A percentile compares a stretch with the other conserved stretches of the same genome.
Evolutionary conservation across 805 yeast genomes (phyloP).

Genomic region (Monosporozyma solicola): DNA sequence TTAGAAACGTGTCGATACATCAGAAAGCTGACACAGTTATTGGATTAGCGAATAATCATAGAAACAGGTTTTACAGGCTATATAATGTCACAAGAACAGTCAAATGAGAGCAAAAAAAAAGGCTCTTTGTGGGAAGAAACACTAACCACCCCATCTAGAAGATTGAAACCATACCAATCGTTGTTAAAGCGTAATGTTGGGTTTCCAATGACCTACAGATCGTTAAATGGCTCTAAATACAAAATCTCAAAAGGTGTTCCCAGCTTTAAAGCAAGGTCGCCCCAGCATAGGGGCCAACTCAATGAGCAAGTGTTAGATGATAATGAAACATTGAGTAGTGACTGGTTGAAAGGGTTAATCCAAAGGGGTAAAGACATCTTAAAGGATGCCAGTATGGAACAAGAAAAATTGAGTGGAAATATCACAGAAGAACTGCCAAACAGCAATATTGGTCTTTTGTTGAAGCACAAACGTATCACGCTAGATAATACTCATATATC

Average conservation of each 20-base stretch:
- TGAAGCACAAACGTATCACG: neutral
- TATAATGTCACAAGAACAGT: neutral
- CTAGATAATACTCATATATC: neutral
- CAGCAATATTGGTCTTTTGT: neutral
- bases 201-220: neutral
- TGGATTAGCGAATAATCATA: neutral
- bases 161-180: constrained; percentile 13
- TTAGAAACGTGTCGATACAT: neutral
- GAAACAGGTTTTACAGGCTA: neutral
- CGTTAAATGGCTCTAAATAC: neutral
- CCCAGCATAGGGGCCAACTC: neutral
- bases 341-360: constrained; percentile 19
- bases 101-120: neutral
- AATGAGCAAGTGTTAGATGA: neutral
- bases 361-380: constrained; percentile 18
- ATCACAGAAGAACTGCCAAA: neutral
- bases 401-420: neutral
- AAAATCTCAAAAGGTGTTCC: neutral
- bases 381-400: constrained; percentile 10
- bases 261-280: neutral
- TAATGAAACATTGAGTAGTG: constrained; percentile 3
- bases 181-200: neutral
- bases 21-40: neutral
- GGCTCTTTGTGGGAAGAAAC: neutral
- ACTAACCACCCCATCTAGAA: constrained; percentile 17